Evolutionary conservation across 352 stramenopile species (phyloP).

Genomic region (Globisporangium solare): DNA sequence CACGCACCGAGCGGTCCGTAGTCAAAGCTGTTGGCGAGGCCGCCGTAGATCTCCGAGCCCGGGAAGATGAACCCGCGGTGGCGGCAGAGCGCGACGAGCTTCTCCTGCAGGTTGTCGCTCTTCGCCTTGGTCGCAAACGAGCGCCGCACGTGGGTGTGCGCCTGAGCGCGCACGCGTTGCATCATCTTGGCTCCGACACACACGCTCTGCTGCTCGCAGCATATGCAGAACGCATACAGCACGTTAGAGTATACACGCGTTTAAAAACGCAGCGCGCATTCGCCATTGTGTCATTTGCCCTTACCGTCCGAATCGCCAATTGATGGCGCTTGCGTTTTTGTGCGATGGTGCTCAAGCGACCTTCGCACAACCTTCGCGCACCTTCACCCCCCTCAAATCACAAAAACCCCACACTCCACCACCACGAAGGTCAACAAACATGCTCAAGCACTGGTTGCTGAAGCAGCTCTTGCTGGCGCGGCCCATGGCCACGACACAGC

Average conservation of each 20-base stretch:
- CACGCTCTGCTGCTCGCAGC: not conserved
- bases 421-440: not conserved
- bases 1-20: conserved; percentile 88
- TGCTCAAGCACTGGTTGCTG: conserved; percentile 17
- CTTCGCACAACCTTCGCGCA: conserved; percentile 8
- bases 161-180: conserved; percentile 10
- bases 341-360: conserved; percentile 6
- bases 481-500: conserved; percentile 19
- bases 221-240: not conserved
- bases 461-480: conserved; percentile 21
- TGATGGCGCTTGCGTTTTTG: conserved; percentile 4
- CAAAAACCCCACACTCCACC: not conserved
- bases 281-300: not conserved
- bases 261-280: conserved; percentile 1
- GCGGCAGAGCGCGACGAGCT: conserved; percentile 80
- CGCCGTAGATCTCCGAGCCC: conserved; percentile 96
- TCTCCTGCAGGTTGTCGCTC: conserved; percentile 48
- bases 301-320: not conserved
- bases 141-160: not conserved
- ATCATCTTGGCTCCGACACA: conserved; percentile 6
- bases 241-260: not conserved
- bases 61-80: conserved; percentile 93
- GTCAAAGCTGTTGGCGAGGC: conserved; percentile 97
- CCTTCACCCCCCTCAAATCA: not conserved
- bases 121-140: not conserved